Evolutionary conservation across 106 monocot species (phyloP), one percentile per base, ranked within the genome.

Genomic region (Alisma plantagoaquatica): DNA sequence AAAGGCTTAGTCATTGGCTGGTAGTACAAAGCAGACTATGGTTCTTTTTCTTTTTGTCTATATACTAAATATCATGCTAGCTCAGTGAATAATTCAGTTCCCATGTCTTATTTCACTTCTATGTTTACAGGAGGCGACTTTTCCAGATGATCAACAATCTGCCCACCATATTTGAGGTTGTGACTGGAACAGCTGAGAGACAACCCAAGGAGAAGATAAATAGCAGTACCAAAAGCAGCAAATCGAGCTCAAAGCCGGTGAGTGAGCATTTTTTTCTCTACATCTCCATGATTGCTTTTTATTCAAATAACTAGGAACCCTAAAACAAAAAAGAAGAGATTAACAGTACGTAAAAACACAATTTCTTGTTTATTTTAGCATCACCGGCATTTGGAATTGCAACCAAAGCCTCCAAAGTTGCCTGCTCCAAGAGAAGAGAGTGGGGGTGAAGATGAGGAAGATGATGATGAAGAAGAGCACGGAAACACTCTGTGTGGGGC

Each of bases 131-230:
- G 76, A 79, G 70, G 67, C 62, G 79, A 18, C 73, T 88, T 18
- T 88, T 88, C 31, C 61, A 59, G 14, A 83, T 83, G 82, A 88
- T 88, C 23, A 88, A 82, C 60, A 76, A 76, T 29, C 70, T 88
- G 31, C 82, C 82, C 8, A 79, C 88, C 18, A 73, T 88, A 54
- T 88, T 62, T 61, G 79, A 88, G 61, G 87, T 82, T 54, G 76
- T 83, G 46, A 76, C 79, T 29, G 82, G 88, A 63, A 60, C 63
- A 1, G 42, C 63, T 31, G 76, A 79, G 63, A 82, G 68, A 49
- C 79, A 76, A 52, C 27, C 74, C 7, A 83, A 83, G 64, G 82
- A 88, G 33, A 88, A 79, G 58, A 73, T 70, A 21, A 73, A 73
- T 60, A 75, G 70, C 56, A 73, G 82, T 43, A 72, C 23, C 65